Evolutionary conservation across 129 eudicot genomes (phyloP).

Genomic region (Kitagawia praeruptora): DNA sequence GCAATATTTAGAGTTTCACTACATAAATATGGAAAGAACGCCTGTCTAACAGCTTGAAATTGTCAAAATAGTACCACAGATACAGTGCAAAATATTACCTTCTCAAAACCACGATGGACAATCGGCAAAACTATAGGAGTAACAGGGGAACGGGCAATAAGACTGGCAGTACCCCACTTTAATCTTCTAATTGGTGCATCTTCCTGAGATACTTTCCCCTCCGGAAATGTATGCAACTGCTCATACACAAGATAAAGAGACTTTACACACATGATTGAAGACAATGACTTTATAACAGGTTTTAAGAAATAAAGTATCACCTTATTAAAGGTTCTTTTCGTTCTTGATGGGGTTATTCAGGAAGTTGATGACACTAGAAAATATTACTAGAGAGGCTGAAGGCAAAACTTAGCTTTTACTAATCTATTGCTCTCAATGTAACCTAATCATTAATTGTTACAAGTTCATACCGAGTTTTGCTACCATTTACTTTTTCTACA

Average conservation of each 20-base stretch:
- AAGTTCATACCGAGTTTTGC: background rate
- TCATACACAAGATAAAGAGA: constrained; percentile 7
- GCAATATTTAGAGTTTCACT: too few species aligned
- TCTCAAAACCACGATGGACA: constrained; percentile 71
- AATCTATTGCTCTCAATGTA: background rate
- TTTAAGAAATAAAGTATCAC: background rate
- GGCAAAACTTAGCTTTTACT: background rate
- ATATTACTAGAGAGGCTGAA: background rate
- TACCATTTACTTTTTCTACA: background rate
- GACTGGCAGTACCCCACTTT: constrained; percentile 99
- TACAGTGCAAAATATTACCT: constrained; percentile 34
- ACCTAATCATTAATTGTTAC: background rate
- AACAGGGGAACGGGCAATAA: constrained; percentile 81
- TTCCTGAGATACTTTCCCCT: constrained; percentile 85
- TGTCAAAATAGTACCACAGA: background rate
- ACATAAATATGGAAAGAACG: background rate
- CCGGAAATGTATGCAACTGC: constrained; percentile 92
- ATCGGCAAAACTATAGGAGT: constrained; percentile 94
- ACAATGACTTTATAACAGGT: background rate
- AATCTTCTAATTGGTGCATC: constrained; percentile 72
- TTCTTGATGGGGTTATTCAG: background rate
- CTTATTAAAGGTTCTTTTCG: background rate
- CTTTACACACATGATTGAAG: background rate
- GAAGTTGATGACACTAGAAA: background rate
- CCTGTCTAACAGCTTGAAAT: background rate